Conservation (phyloP, 768 basidiomycete genomes). For the Suillus alpinus region DNA sequence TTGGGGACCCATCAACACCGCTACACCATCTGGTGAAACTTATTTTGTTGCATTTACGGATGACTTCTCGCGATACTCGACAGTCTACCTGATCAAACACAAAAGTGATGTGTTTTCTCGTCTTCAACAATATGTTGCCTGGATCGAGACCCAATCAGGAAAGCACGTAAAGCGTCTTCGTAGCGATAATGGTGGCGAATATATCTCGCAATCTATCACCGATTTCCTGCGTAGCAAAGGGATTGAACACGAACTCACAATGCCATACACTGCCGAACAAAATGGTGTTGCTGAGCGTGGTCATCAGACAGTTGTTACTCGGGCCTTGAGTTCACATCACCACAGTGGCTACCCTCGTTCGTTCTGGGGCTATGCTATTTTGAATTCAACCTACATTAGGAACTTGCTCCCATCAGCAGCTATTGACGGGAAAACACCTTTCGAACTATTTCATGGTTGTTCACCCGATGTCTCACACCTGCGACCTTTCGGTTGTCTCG, state of each 20-base stretch:
- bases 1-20: too few relatives aligned
- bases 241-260: not conserved
- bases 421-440: conserved; percentile 18
- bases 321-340: conserved; percentile 19
- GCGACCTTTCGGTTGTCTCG: too few relatives aligned
- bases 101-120: too few relatives aligned
- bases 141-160: not conserved
- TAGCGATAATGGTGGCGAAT: conserved; percentile 13
- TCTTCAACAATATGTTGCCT: not conserved
- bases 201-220: not conserved
- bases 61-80: too few relatives aligned
- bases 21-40: too few relatives aligned
- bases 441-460: not conserved
- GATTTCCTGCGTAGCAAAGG: not conserved
- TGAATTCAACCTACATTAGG: conserved; percentile 19
- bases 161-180: conserved; percentile 5
- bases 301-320: conserved; percentile 23
- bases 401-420: conserved; percentile 17
- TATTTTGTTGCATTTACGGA: too few relatives aligned
- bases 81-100: too few relatives aligned
- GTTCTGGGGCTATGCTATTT: conserved; percentile 24
- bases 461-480: too few relatives aligned
- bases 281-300: conserved; percentile 30
- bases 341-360: conserved; percentile 18
- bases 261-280: conserved; percentile 11